A percentile compares a stretch with the other conserved stretches of the same genome.
phyloP scores from a whole-genome alignment of 768 basidiomycete genomes.

The Boletus tylopilopsis region DNA sequence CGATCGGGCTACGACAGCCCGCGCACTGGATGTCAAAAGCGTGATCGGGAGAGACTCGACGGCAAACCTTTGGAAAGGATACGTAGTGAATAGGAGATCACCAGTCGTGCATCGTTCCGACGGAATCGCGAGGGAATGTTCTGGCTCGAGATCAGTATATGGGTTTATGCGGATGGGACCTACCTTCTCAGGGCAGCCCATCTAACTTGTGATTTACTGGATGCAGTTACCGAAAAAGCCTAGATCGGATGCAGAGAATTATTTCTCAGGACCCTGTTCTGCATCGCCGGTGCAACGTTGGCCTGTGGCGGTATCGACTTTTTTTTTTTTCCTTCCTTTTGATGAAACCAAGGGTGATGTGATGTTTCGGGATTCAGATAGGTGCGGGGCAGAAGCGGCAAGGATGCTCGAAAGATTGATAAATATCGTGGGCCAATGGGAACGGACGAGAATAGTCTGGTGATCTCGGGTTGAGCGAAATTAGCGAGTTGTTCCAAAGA shows the following conservation, averaged over 20 bases:
- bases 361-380: background rate
- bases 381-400: background rate
- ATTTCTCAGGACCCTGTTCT: slow-evolving; percentile 6
- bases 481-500: slow-evolving; percentile 7
- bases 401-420: background rate
- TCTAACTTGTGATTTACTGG: slow-evolving; percentile 16
- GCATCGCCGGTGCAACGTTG: slow-evolving; percentile 1
- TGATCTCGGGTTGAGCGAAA: slow-evolving; percentile 17
- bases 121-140: slow-evolving; percentile 3
- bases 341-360: background rate
- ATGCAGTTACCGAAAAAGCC: background rate
- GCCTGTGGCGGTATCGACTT: background rate
- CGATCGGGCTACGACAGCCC: background rate
- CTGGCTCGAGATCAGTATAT: background rate
- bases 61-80: background rate
- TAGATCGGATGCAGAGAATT: background rate
- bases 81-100: background rate
- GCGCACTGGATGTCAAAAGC: background rate
- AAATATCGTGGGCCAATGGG: slow-evolving; percentile 10
- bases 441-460: slow-evolving; percentile 6
- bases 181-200: slow-evolving; percentile 2
- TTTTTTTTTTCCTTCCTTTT: background rate
- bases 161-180: background rate
- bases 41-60: background rate
- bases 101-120: slow-evolving; percentile 10